A percentile compares a stretch with the other conserved stretches of the same genome.
Conservation (phyloP, 1,284 basidiomycete species). For the Moesziomyces sp. region DNA sequence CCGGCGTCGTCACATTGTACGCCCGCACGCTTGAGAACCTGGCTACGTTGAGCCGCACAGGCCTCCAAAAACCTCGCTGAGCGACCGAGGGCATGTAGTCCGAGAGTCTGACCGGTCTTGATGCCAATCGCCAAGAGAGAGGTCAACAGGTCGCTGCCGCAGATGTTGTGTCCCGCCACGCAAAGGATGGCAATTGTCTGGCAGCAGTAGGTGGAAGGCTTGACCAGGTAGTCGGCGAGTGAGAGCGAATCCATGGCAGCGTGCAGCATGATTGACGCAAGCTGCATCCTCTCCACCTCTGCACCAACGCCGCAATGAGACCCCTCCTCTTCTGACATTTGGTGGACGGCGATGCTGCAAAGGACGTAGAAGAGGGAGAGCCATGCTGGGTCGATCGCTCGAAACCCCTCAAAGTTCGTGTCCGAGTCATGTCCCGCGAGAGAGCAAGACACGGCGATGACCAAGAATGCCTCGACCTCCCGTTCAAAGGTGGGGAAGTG, state of each 20-base stretch:
- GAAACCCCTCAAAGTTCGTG: slow-evolving; percentile 25
- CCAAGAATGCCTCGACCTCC: slow-evolving; percentile 39
- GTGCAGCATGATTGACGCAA: slow-evolving; percentile 31
- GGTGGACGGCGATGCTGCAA: slow-evolving; percentile 50
- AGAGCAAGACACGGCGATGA: slow-evolving; percentile 15
- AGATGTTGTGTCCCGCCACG: slow-evolving; percentile 53
- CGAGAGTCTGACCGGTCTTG: slow-evolving; percentile 50
- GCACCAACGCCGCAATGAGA: slow-evolving; percentile 19
- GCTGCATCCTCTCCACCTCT: slow-evolving; percentile 25
- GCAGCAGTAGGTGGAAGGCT: slow-evolving; percentile 46
- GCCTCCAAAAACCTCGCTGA: slow-evolving; percentile 33
- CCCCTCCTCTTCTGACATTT: slow-evolving; percentile 48
- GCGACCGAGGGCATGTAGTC: slow-evolving; percentile 43
- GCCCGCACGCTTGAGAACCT: slow-evolving; percentile 27
- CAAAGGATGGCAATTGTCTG: slow-evolving; percentile 52
- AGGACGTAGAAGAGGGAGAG: slow-evolving; percentile 48
- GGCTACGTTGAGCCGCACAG: slow-evolving; percentile 23
- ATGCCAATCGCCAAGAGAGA: slow-evolving; percentile 51
- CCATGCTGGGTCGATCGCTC: slow-evolving; percentile 47
- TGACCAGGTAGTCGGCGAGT: slow-evolving; percentile 45
- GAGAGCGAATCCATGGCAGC: slow-evolving; percentile 46
- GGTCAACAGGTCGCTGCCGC: slow-evolving; percentile 48
- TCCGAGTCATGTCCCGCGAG: not conserved
- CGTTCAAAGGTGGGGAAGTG: slow-evolving; percentile 50
- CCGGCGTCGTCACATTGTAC: slow-evolving; percentile 18